A percentile compares a stretch with the other conserved stretches of the same genome.
phyloP scores from a whole-genome alignment of 73 alveolate genomes.

The Paramecium sexaurelia region DNA sequence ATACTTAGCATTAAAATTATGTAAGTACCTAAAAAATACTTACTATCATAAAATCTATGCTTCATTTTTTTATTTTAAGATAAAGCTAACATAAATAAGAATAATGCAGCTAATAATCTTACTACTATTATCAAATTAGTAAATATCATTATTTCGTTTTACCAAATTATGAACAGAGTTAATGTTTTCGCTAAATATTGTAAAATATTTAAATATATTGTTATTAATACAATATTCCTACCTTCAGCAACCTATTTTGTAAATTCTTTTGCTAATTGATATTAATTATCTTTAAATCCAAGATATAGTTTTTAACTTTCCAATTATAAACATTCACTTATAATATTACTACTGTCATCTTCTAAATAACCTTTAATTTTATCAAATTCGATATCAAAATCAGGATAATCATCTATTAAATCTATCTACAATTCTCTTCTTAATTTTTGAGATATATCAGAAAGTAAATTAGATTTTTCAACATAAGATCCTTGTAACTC shows the following conservation, averaged over 20 bases:
- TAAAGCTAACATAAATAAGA: not conserved
- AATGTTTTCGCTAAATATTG: not conserved
- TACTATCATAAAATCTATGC: not conserved
- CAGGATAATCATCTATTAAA: slow-evolving; percentile 5
- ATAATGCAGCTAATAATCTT: not conserved
- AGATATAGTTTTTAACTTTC: slow-evolving; percentile 2
- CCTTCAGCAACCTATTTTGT: not conserved
- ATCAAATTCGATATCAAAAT: not conserved
- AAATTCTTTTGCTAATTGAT: not conserved
- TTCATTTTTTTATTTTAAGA: slow-evolving; percentile 16
- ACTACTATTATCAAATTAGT: not conserved
- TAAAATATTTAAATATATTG: not conserved
- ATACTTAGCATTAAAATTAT: not conserved
- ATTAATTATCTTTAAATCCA: slow-evolving; percentile 34
- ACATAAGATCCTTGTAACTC: not conserved
- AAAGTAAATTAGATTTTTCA: not conserved
- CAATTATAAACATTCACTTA: not conserved
- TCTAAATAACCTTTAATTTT: slow-evolving; percentile 4
- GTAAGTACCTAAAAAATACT: not conserved
- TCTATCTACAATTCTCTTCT: slow-evolving; percentile 26
- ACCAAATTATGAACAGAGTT: not conserved
- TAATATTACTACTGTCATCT: not conserved
- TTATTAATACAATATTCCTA: not conserved
- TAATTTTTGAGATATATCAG: not conserved
- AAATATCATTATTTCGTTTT: not conserved